phyloP scores from a whole-genome alignment of 805 yeast species.

The Wickerhamomyces tratensis region DNA sequence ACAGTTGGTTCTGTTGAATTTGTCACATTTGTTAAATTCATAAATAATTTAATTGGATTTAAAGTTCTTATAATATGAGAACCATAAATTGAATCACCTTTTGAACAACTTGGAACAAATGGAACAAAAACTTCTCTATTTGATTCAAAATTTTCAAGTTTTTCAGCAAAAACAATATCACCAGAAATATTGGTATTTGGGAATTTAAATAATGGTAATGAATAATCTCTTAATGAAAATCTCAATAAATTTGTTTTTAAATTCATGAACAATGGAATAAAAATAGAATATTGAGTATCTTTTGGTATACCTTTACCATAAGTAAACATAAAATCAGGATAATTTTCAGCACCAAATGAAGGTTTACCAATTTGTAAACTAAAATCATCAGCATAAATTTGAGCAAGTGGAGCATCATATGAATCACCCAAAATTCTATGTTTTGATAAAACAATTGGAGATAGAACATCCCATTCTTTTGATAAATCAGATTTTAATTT shows the following conservation, averaged over 20 bases:
- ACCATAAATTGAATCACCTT: slow-evolving; percentile 37
- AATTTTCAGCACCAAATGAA: slow-evolving; percentile 18
- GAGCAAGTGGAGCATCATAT: slow-evolving; percentile 1
- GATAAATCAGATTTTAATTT: neutral
- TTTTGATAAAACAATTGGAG: neutral
- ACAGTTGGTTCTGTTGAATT: slow-evolving; percentile 37
- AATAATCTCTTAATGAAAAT: slow-evolving; percentile 42
- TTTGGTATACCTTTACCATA: slow-evolving; percentile 46
- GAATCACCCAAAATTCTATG: slow-evolving; percentile 24
- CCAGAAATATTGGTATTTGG: slow-evolving; percentile 28
- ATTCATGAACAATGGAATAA: slow-evolving; percentile 39
- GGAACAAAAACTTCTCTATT: slow-evolving; percentile 44
- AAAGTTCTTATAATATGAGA: slow-evolving; percentile 50
- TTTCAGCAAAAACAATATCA: slow-evolving; percentile 51
- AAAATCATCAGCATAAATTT: slow-evolving; percentile 9
- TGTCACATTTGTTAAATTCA: slow-evolving; percentile 37
- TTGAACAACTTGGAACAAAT: slow-evolving; percentile 35
- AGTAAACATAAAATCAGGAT: slow-evolving; percentile 24
- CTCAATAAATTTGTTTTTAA: slow-evolving; percentile 33
- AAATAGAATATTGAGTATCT: slow-evolving; percentile 40
- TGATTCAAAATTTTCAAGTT: slow-evolving; percentile 33
- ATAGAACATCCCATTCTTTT: neutral
- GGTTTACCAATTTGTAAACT: slow-evolving; percentile 19
- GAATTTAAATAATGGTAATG: slow-evolving; percentile 47
- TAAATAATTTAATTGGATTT: slow-evolving; percentile 48